Conservation (phyloP, 805 yeast species). For the Lipomyces anomalus region DNA sequence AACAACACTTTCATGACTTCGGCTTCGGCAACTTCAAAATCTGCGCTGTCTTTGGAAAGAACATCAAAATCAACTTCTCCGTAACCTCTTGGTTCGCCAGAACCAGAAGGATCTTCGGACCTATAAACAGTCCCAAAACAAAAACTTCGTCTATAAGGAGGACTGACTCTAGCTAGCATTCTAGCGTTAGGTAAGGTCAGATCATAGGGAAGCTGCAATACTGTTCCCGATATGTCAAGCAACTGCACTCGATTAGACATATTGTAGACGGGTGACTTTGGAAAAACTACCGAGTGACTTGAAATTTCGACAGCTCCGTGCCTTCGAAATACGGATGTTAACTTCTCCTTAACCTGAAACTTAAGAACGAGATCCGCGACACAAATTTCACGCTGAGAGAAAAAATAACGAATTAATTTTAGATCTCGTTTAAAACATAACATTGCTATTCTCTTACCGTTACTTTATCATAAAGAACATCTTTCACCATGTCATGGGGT, state of each 20-base stretch:
- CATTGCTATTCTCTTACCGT: neutral
- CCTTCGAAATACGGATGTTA: slow-evolving; percentile 56
- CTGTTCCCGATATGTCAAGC: slow-evolving; percentile 79
- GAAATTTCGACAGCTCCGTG: slow-evolving; percentile 87
- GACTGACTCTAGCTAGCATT: slow-evolving; percentile 59
- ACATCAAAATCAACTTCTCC: slow-evolving; percentile 86
- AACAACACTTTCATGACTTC: slow-evolving; percentile 80
- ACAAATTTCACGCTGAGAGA: slow-evolving; percentile 3
- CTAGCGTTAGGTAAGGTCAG: slow-evolving; percentile 87
- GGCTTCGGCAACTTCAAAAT: slow-evolving; percentile 65
- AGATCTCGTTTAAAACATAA: neutral
- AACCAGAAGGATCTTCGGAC: slow-evolving; percentile 29
- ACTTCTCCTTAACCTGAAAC: slow-evolving; percentile 53
- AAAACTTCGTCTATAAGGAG: slow-evolving; percentile 54
- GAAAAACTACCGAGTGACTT: slow-evolving; percentile 64
- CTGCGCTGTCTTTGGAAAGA: slow-evolving; percentile 44
- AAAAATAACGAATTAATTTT: neutral
- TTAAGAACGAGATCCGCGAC: slow-evolving; percentile 52
- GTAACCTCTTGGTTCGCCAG: slow-evolving; percentile 49
- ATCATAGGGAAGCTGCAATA: slow-evolving; percentile 84
- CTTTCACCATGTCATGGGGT: slow-evolving; percentile 79
- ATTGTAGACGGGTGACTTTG: slow-evolving; percentile 67
- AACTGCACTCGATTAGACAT: slow-evolving; percentile 56
- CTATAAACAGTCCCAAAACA: slow-evolving; percentile 80
- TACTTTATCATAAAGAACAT: slow-evolving; percentile 65